These are phyloP conservation scores for Fusarium palustre DNA, from an alignment of 2,329 filamentous ascomycete species.

Conservation along the genomic window DNA sequence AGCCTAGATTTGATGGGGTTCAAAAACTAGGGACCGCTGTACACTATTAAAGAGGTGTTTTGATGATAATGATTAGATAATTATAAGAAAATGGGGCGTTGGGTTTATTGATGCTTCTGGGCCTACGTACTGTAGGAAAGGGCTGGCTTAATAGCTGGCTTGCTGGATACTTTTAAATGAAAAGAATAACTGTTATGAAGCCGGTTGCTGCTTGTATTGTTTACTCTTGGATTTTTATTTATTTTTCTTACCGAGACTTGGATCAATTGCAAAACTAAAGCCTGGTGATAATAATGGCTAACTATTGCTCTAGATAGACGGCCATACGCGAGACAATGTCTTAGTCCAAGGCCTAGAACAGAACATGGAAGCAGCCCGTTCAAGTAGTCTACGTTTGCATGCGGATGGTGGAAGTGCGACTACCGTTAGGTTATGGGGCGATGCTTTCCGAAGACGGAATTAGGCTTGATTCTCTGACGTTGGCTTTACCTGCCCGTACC, in stretches of 20 bases:
- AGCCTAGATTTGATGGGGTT: conserved; percentile 43
- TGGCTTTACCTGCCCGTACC: conserved; percentile 20
- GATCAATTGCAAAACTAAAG: not conserved
- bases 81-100: conserved; percentile 6
- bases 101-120: not conserved
- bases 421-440: conserved; percentile 26
- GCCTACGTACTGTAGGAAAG: not conserved
- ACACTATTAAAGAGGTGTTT: conserved; percentile 39
- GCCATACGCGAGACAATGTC: conserved; percentile 23
- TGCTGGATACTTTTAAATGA: conserved; percentile 24
- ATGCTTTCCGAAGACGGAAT: conserved; percentile 38
- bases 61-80: conserved; percentile 16
- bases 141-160: conserved; percentile 6
- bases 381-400: conserved; percentile 19
- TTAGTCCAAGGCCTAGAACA: conserved; percentile 19
- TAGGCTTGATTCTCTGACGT: conserved; percentile 28
- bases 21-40: conserved; percentile 42
- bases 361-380: conserved; percentile 20
- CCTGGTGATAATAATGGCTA: not conserved
- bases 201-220: not conserved
- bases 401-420: conserved; percentile 23
- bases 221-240: too few species aligned
- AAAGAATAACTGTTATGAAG: not conserved
- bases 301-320: not conserved
- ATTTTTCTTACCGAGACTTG: not conserved